These are phyloP conservation scores for Candida frijolesensis DNA, from an alignment of 1,139 yeast species.

Conservation along the genomic window DNA sequence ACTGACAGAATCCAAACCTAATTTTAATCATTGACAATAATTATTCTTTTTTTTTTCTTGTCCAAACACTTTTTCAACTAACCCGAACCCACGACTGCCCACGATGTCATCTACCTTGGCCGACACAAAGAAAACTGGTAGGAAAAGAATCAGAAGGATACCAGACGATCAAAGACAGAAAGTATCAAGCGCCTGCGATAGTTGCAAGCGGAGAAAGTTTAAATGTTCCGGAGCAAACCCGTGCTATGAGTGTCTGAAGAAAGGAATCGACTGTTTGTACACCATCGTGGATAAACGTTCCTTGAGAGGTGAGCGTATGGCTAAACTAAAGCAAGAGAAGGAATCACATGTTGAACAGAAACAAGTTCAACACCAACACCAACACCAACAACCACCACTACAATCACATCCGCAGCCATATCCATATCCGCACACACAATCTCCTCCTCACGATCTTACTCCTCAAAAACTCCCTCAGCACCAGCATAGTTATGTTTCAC, in stretches of 20 bases:
- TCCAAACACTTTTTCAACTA: background rate
- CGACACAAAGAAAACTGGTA: conserved; percentile 4
- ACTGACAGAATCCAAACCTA: too few relatives aligned
- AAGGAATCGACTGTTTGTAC: conserved; percentile 27
- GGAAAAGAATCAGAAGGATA: conserved; percentile 19
- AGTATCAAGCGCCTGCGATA: conserved; percentile 44
- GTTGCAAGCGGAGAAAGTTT: conserved; percentile 40
- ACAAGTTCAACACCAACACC: conserved; percentile 4
- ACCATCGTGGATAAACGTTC: conserved; percentile 31
- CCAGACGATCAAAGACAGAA: conserved; percentile 31
- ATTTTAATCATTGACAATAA: background rate
- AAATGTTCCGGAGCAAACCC: conserved; percentile 35
- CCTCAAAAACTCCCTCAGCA: background rate
- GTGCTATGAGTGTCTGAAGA: conserved; percentile 28
- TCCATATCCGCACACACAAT: background rate
- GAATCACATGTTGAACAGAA: conserved; percentile 4
- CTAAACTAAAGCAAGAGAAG: conserved; percentile 15
- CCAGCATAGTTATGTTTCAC: background rate
- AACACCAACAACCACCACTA: conserved; percentile 6
- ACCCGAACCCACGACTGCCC: background rate
- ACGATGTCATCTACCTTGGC: background rate
- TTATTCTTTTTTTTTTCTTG: background rate
- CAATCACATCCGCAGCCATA: too few relatives aligned
- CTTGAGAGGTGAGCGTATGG: conserved; percentile 29
- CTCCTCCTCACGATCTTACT: background rate